phyloP scores from a whole-genome alignment of 371 early-diverging fungal species.

The Thermomucor indicae-seudaticae region DNA sequence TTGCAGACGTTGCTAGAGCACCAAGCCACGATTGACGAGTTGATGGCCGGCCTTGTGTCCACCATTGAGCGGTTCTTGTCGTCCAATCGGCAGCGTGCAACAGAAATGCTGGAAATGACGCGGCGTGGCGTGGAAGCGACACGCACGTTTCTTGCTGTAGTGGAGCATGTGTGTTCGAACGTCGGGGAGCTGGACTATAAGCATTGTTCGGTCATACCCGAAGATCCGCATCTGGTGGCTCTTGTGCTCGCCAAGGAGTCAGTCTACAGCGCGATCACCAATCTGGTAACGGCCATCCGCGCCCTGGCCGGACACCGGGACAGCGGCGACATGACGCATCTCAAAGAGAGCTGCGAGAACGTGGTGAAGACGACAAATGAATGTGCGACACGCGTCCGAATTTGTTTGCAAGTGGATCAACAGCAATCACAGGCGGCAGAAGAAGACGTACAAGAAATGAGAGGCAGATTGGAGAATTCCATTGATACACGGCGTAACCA shows the following conservation, averaged over 20 bases:
- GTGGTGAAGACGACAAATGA: slow-evolving; percentile 30
- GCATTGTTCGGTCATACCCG: slow-evolving; percentile 27
- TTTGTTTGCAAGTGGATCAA: slow-evolving; percentile 16
- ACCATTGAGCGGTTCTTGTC: slow-evolving; percentile 25
- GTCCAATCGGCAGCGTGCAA: slow-evolving; percentile 18
- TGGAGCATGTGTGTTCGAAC: slow-evolving; percentile 39
- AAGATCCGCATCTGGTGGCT: slow-evolving; percentile 37
- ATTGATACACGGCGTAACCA: slow-evolving; percentile 22
- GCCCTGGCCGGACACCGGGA: slow-evolving; percentile 22
- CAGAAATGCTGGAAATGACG: slow-evolving; percentile 39
- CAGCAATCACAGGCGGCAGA: not conserved
- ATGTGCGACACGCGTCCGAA: slow-evolving; percentile 27
- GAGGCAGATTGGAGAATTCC: slow-evolving; percentile 15
- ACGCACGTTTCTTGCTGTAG: slow-evolving; percentile 31
- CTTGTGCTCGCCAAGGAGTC: slow-evolving; percentile 43
- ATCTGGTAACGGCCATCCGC: slow-evolving; percentile 41
- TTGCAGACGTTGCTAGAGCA: slow-evolving; percentile 28
- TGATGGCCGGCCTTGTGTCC: slow-evolving; percentile 14
- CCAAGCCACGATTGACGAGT: slow-evolving; percentile 22
- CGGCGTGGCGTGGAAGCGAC: slow-evolving; percentile 39
- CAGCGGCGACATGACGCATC: slow-evolving; percentile 19
- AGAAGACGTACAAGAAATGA: slow-evolving; percentile 11
- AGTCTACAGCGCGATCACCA: slow-evolving; percentile 44
- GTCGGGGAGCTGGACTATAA: slow-evolving; percentile 32
- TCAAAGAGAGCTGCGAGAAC: slow-evolving; percentile 27